Conservation (phyloP, 306 rosid genomes). For the Cajanus cajan region DNA sequence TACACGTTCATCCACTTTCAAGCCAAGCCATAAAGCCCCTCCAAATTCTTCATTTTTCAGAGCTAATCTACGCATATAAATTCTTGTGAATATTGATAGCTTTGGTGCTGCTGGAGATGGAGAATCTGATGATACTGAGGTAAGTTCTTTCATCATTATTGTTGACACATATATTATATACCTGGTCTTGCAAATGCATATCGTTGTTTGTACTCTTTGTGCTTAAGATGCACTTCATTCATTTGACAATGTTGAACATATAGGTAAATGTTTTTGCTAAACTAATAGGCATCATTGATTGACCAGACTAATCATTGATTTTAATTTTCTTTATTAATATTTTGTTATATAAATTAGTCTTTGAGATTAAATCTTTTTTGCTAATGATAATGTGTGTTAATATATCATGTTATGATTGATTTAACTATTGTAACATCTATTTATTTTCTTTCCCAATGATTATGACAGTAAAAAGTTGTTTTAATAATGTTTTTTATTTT, state of each 20-base stretch:
- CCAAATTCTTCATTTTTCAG: constrained; percentile 59
- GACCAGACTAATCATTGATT: not conserved
- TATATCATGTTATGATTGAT: too few species aligned
- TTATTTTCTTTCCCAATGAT: too few species aligned
- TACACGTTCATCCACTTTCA: constrained; percentile 89
- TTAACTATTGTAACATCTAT: too few species aligned
- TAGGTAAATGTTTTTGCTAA: not conserved
- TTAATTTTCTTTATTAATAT: not conserved
- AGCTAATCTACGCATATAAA: constrained; percentile 69
- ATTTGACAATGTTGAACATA: constrained; percentile 1
- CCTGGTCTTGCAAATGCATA: not conserved
- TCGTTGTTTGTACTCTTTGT: constrained; percentile 7
- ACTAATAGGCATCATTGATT: constrained; percentile 2
- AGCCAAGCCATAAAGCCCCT: constrained; percentile 85
- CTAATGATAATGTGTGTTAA: too few species aligned
- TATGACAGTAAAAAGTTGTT: too few species aligned
- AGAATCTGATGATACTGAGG: constrained; percentile 87
- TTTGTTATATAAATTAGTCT: constrained; percentile 2
- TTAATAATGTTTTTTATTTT: too few species aligned
- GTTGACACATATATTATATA: not conserved
- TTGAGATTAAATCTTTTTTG: too few species aligned
- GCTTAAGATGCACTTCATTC: constrained; percentile 16
- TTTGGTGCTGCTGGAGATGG: constrained; percentile 85
- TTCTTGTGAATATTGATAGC: constrained; percentile 93
- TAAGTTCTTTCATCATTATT: constrained; percentile 22